Base-by-base conservation (phyloP, 352 stramenopile genomes). In the Phytophthora palmivora region DNA sequence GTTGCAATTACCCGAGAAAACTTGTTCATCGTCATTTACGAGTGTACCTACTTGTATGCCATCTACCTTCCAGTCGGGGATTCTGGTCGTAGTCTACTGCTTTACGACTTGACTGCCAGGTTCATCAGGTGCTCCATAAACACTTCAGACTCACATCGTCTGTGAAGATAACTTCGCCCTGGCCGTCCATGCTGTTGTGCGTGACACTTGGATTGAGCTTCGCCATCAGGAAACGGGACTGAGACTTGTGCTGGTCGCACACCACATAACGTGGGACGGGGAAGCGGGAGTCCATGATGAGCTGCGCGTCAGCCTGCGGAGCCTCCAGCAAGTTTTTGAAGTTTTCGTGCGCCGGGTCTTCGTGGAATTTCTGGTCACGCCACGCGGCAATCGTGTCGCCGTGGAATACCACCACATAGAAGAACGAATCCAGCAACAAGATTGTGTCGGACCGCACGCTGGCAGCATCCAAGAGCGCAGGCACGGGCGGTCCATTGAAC, bases 401-500 rank as follows among this genome's bases (percentile, higher is more conserved):
- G 73, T 99, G 97, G 78, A 99, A 99, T 6, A 99, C 97, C 39
- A 99, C 97, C 21, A 99, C 97, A 69, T 99, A 98, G 80, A 99
- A 99, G 88, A 99, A 99, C 38, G 97, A 99, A 72, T 99, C 98
- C 15, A 99, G 81, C 16, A 99, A 84, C 39, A 99, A 68, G 74
- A 99, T 99, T 41, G 94, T 99, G 82, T 99, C 97, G 21, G 96
- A 91, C 19, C 97, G 92, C 32, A 99, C 97, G 22, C 89, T 97
- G 22, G 87, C 81, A 41, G 87, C 85, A 58, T 98, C 92, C 39
- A 98, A 70, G 34, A 98, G 82, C 46, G 92, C 91, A 16, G 94
- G 84, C 70, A 97, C 81, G 68, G 97, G 74, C 67, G 95, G 69
- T 28, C 97, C 88, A 41, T 93, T 92, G 81, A 97, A 97, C 64